These are phyloP conservation scores for Fusarium guadeloupense DNA, from an alignment of 2,329 filamentous ascomycete species.

Conservation along the genomic window DNA sequence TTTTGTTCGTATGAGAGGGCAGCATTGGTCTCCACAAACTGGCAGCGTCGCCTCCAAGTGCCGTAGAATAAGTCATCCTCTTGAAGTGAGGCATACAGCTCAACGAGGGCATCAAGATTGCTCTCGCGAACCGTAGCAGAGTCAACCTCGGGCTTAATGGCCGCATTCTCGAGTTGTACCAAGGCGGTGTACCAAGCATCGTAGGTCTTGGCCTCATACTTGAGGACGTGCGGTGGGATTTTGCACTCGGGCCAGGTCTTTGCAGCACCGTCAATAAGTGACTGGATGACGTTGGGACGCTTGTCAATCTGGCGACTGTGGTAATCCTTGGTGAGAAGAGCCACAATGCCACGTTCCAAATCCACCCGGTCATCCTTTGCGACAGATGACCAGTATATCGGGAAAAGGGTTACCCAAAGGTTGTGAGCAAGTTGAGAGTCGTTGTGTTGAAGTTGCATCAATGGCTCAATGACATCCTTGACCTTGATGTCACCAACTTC, in stretches of 20 bases:
- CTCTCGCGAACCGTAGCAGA: slow-evolving; percentile 88
- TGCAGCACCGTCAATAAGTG: slow-evolving; percentile 86
- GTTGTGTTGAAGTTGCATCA: slow-evolving; percentile 91
- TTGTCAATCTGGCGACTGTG: slow-evolving; percentile 94
- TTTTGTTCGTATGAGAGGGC: slow-evolving; percentile 98
- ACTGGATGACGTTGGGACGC: slow-evolving; percentile 94
- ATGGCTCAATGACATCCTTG: slow-evolving; percentile 87
- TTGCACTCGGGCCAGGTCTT: slow-evolving; percentile 88
- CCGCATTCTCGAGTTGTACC: slow-evolving; percentile 87
- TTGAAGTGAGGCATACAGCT: slow-evolving; percentile 87
- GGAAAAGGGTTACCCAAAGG: slow-evolving; percentile 91
- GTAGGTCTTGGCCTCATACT: slow-evolving; percentile 92
- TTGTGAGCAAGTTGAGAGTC: slow-evolving; percentile 84
- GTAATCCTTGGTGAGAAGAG: slow-evolving; percentile 91
- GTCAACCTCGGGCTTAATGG: slow-evolving; percentile 84
- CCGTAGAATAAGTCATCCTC: slow-evolving; percentile 98
- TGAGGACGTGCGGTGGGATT: slow-evolving; percentile 94
- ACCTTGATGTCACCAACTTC: slow-evolving; percentile 88
- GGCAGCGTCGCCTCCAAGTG: slow-evolving; percentile 92
- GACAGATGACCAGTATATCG: slow-evolving; percentile 91
- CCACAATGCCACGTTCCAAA: slow-evolving; percentile 90
- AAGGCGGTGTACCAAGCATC: slow-evolving; percentile 98
- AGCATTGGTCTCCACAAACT: slow-evolving; percentile 97
- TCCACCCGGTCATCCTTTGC: slow-evolving; percentile 89
- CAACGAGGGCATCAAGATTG: slow-evolving; percentile 93